These are phyloP conservation scores for Suillus placidus DNA, from an alignment of 768 basidiomycete genomes.

Conservation along the genomic window DNA sequence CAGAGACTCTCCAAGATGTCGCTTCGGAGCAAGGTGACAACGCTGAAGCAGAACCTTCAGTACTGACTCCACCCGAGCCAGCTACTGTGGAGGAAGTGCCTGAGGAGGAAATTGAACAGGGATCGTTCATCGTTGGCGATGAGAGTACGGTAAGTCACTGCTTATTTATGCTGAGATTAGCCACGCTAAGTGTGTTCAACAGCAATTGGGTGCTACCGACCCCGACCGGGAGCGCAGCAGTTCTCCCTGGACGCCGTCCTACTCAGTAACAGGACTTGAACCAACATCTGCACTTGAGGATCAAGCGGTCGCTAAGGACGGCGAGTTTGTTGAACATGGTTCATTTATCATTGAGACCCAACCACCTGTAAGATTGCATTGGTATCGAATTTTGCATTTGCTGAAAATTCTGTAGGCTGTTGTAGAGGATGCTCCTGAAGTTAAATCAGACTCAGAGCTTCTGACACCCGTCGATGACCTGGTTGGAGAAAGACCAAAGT, in stretches of 20 bases:
- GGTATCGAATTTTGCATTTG: background rate
- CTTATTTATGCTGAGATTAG: background rate
- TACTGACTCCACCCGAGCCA: background rate
- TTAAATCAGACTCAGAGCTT: background rate
- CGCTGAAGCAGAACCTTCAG: background rate
- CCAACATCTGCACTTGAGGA: background rate
- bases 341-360: constrained; percentile 13
- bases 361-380: background rate
- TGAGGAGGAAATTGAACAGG: constrained; percentile 16
- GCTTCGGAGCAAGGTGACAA: background rate
- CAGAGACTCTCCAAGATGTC: background rate
- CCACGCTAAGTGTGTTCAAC: background rate
- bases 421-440: background rate
- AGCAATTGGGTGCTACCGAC: background rate
- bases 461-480: constrained; percentile 9
- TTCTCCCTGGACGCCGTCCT: constrained; percentile 39
- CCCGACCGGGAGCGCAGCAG: constrained; percentile 17
- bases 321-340: constrained; percentile 19
- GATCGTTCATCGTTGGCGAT: constrained; percentile 12
- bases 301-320: constrained; percentile 4
- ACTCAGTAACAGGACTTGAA: constrained; percentile 32
- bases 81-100: background rate
- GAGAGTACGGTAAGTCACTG: constrained; percentile 7
- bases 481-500: constrained; percentile 29
- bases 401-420: background rate